phyloP scores from a whole-genome alignment of 2,329 filamentous ascomycete genomes.

The Talaromyces sp. region DNA sequence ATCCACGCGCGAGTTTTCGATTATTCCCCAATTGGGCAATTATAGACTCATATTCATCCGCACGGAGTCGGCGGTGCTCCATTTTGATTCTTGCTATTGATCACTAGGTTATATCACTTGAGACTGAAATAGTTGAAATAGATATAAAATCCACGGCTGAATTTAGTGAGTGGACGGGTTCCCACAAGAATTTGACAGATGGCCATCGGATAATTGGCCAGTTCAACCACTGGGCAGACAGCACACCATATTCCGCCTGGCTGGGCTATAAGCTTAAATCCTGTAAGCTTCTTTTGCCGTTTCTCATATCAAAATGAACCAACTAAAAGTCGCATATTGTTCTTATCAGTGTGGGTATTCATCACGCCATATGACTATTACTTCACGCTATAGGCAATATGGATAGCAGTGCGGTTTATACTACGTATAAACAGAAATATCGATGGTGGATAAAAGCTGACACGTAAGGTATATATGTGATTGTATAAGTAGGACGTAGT shows the following conservation, averaged over 20 bases:
- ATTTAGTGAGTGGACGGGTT: background rate
- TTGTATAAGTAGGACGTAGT: background rate
- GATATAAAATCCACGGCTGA: background rate
- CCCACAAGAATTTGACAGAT: background rate
- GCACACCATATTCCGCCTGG: background rate
- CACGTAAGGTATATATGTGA: background rate
- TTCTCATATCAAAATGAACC: too few species aligned
- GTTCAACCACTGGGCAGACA: background rate
- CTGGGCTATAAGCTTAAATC: background rate
- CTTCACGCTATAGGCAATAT: background rate
- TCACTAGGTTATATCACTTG: background rate
- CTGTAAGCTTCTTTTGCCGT: background rate
- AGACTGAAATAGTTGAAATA: background rate
- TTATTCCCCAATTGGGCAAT: constrained; percentile 1
- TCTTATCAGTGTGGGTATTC: background rate
- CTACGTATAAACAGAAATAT: background rate
- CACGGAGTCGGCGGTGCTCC: background rate
- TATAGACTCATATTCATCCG: background rate
- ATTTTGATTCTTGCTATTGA: background rate
- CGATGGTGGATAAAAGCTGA: background rate
- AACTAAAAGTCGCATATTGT: background rate
- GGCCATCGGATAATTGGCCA: background rate
- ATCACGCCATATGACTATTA: background rate
- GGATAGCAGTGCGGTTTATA: constrained; percentile 4
- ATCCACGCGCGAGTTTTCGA: background rate